Evolutionary conservation across 2,329 filamentous ascomycete species (phyloP).

Genomic region (Trichophaea hybrida): DNA sequence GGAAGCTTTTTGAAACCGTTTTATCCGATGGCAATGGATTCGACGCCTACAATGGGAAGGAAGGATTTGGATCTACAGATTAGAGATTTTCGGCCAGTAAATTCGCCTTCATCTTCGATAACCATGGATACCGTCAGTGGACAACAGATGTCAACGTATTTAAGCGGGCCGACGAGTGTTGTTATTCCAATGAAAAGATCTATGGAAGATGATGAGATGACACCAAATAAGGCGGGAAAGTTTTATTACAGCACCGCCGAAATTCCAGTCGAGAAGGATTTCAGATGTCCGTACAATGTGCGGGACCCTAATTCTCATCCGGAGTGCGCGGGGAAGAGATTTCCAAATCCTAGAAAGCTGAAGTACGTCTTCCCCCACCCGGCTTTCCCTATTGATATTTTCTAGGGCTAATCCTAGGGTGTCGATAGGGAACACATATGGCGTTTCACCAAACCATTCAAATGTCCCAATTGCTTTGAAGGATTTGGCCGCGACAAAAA

Average conservation of each 20-base stretch:
- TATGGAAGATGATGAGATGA: neutral
- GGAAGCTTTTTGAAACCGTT: constrained; percentile 1
- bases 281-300: constrained; percentile 19
- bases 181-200: neutral
- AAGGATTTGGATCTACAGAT: neutral
- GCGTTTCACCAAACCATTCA: constrained; percentile 21
- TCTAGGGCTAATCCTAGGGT: neutral
- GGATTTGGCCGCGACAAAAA: constrained; percentile 23
- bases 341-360: constrained; percentile 23
- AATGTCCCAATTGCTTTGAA: constrained; percentile 17
- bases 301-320: constrained; percentile 4
- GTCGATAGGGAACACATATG: constrained; percentile 21
- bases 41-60: neutral
- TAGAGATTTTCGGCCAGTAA: neutral
- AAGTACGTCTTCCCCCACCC: constrained; percentile 14
- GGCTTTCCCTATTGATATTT: neutral
- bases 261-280: neutral
- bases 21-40: neutral
- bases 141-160: neutral
- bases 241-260: neutral
- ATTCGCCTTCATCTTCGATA: neutral
- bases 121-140: neutral
- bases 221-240: neutral
- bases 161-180: neutral
- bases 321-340: constrained; percentile 14